phyloP scores from a whole-genome alignment of 2,329 filamentous ascomycete genomes.

The Chaetomium globosum region DNA sequence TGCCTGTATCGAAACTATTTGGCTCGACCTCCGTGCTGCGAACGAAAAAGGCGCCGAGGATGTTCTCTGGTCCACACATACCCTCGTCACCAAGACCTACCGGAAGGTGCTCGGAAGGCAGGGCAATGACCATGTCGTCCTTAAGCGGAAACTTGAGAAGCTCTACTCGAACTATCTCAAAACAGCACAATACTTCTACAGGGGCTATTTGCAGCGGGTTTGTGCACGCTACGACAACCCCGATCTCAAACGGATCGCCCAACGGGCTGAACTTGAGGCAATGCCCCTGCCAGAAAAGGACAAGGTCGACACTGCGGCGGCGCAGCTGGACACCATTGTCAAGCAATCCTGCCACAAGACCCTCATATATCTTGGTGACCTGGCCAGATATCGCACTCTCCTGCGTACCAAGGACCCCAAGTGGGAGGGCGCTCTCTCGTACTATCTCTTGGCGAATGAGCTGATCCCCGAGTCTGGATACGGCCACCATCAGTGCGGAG shows the following conservation, averaged over 20 bases:
- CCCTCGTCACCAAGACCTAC: constrained; percentile 76
- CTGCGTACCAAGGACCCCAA: constrained; percentile 71
- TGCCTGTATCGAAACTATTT: constrained; percentile 71
- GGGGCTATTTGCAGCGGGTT: constrained; percentile 78
- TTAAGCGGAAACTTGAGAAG: constrained; percentile 77
- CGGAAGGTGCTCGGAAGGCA: constrained; percentile 66
- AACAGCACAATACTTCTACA: constrained; percentile 85
- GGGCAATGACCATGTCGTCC: constrained; percentile 56
- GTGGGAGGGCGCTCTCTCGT: constrained; percentile 78
- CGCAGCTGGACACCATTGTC: constrained; percentile 60
- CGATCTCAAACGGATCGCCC: constrained; percentile 41
- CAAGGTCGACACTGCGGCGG: constrained; percentile 49
- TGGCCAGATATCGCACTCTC: constrained; percentile 82
- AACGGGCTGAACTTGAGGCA: constrained; percentile 41
- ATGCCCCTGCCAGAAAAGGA: constrained; percentile 47
- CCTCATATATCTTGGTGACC: constrained; percentile 83
- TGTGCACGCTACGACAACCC: constrained; percentile 61
- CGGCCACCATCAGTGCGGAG: constrained; percentile 87
- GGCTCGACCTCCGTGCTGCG: constrained; percentile 70
- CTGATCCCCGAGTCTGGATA: constrained; percentile 78
- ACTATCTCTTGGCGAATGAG: constrained; percentile 79
- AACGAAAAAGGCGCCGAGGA: constrained; percentile 66
- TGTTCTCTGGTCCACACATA: constrained; percentile 78
- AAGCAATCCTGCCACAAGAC: constrained; percentile 78
- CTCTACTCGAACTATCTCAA: constrained; percentile 84